Evolutionary conservation across 1,139 yeast genomes (phyloP).

Genomic region (Saccharomycopsis phalli): DNA sequence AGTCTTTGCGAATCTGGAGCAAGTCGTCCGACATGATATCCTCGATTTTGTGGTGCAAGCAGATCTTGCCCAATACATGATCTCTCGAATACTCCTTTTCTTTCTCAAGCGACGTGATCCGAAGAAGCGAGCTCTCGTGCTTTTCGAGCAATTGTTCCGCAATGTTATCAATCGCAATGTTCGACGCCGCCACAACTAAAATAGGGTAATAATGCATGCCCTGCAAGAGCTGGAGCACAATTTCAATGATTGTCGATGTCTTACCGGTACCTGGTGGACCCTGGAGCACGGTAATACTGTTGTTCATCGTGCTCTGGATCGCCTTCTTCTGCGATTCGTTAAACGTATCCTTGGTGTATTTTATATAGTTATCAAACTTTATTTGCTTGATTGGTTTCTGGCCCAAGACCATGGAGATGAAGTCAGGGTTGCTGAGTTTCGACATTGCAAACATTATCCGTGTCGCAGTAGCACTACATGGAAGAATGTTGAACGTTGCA

Average conservation of each 20-base stretch:
- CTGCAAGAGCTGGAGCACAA: conserved; percentile 50
- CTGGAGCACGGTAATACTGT: conserved; percentile 54
- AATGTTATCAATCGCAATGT: conserved; percentile 68
- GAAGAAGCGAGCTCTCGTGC: conserved; percentile 38
- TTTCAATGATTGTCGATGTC: conserved; percentile 57
- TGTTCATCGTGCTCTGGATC: conserved; percentile 58
- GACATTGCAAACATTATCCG: conserved; percentile 60
- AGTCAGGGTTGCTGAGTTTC: conserved; percentile 40
- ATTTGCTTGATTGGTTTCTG: conserved; percentile 52
- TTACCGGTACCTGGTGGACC: conserved; percentile 71
- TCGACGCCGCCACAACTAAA: conserved; percentile 67
- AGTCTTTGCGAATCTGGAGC: conserved; percentile 35
- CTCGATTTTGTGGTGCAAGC: conserved; percentile 53
- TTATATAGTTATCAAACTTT: conserved; percentile 45
- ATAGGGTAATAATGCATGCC: conserved; percentile 53
- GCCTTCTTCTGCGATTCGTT: conserved; percentile 63
- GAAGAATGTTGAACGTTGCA: conserved; percentile 40
- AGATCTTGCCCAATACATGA: conserved; percentile 50
- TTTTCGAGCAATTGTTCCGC: conserved; percentile 57
- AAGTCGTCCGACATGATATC: conserved; percentile 38
- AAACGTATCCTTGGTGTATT: conserved; percentile 39
- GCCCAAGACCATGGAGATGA: conserved; percentile 53
- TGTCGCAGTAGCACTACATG: conserved; percentile 55
- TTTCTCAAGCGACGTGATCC: conserved; percentile 55
- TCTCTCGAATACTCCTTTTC: conserved; percentile 48